phyloP scores from a whole-genome alignment of 2,329 filamentous ascomycete genomes.

The Apiospora marii region DNA sequence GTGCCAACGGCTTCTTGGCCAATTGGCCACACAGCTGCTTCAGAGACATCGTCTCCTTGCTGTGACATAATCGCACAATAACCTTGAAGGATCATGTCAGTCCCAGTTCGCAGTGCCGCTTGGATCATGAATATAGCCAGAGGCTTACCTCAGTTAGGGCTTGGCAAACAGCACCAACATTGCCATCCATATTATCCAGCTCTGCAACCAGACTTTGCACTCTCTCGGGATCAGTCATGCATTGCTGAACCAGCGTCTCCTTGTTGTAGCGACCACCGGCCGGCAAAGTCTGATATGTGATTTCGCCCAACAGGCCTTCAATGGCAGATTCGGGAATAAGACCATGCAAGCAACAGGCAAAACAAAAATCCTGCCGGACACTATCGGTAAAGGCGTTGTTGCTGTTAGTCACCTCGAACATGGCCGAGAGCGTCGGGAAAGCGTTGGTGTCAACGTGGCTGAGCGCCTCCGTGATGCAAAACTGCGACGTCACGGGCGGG shows the following conservation, averaged over 20 bases:
- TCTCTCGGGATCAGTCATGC: slow-evolving; percentile 76
- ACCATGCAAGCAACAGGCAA: slow-evolving; percentile 86
- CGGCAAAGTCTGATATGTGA: slow-evolving; percentile 81
- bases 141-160: slow-evolving; percentile 72
- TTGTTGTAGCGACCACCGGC: slow-evolving; percentile 78
- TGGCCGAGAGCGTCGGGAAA: slow-evolving; percentile 67
- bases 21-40: slow-evolving; percentile 77
- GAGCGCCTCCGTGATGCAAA: slow-evolving; percentile 74
- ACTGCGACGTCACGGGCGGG: slow-evolving; percentile 77
- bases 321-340: slow-evolving; percentile 83
- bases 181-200: slow-evolving; percentile 89
- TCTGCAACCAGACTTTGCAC: slow-evolving; percentile 81
- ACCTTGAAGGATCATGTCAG: slow-evolving; percentile 53
- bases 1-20: slow-evolving; percentile 73
- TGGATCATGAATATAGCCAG: not conserved
- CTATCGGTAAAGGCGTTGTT: slow-evolving; percentile 65
- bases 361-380: slow-evolving; percentile 78
- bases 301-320: slow-evolving; percentile 81
- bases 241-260: slow-evolving; percentile 80
- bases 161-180: slow-evolving; percentile 83
- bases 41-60: slow-evolving; percentile 81
- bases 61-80: slow-evolving; percentile 72
- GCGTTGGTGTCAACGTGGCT: slow-evolving; percentile 83
- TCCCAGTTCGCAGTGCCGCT: not conserved
- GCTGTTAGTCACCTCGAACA: slow-evolving; percentile 67